Evolutionary conservation across 306 rosid genomes (phyloP).

Genomic region (Castanea crenata): DNA sequence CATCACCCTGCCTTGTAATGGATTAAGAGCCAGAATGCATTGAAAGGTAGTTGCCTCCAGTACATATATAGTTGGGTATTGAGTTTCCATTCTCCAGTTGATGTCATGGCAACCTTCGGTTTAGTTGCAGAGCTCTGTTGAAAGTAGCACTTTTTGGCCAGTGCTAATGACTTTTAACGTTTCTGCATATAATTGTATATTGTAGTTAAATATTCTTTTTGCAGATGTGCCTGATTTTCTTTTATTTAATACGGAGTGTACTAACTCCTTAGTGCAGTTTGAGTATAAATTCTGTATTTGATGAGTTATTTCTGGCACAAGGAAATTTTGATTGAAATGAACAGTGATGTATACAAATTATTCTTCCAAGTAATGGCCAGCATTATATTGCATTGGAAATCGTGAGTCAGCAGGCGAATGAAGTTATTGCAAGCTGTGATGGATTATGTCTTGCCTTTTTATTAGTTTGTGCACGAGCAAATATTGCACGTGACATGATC

Average conservation of each 20-base stretch:
- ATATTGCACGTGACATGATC: too few relatives aligned
- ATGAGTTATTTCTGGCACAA: background rate
- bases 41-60: constrained; percentile 30
- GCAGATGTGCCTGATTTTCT: constrained; percentile 31
- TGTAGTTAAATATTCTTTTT: constrained; percentile 30
- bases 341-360: background rate
- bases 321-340: background rate
- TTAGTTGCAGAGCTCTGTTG: constrained; percentile 34
- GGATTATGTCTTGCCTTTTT: too few relatives aligned
- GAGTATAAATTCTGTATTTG: constrained; percentile 19
- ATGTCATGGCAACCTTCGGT: constrained; percentile 19
- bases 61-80: constrained; percentile 7
- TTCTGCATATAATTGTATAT: constrained; percentile 36
- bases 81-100: constrained; percentile 17
- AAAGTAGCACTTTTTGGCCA: constrained; percentile 21
- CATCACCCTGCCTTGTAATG: constrained; percentile 8
- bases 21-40: constrained; percentile 14
- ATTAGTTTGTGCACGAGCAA: too few relatives aligned
- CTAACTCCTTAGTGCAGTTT: constrained; percentile 12
- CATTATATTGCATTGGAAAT: too few relatives aligned
- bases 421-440: too few relatives aligned
- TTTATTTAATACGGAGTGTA: constrained; percentile 28
- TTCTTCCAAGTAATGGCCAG: background rate
- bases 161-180: constrained; percentile 6
- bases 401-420: too few relatives aligned